phyloP scores from a whole-genome alignment of 176 grass and related monocot genomes.

The Triticum dicoccoides region DNA sequence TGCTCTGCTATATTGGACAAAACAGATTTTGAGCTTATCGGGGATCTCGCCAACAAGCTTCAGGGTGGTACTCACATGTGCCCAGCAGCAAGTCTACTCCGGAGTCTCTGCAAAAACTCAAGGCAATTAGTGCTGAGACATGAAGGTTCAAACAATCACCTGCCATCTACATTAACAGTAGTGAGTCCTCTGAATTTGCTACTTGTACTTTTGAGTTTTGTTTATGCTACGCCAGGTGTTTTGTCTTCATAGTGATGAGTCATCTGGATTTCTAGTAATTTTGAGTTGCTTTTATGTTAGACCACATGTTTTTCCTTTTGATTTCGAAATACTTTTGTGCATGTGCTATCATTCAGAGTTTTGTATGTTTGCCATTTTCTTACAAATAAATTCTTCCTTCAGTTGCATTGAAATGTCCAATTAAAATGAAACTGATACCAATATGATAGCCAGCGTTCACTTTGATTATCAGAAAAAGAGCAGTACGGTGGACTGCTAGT shows the following conservation, averaged over 20 bases:
- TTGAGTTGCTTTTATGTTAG: too few species aligned
- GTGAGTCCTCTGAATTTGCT: not conserved
- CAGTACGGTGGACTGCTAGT: too few species aligned
- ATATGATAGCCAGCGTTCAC: too few species aligned
- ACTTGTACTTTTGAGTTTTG: too few species aligned
- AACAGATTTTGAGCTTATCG: not conserved
- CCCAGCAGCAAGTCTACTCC: not conserved
- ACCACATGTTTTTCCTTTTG: not conserved
- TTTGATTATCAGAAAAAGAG: too few species aligned
- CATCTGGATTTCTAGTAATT: too few species aligned
- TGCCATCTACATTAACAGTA: not conserved
- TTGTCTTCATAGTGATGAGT: too few species aligned
- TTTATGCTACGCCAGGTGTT: not conserved
- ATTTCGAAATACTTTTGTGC: not conserved
- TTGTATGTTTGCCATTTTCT: not conserved
- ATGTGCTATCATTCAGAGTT: not conserved
- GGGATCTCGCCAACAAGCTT: not conserved
- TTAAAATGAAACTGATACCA: too few species aligned
- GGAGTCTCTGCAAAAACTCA: not conserved
- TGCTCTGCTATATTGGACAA: not conserved
- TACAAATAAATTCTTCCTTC: too few species aligned
- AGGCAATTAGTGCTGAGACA: not conserved
- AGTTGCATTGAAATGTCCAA: too few species aligned
- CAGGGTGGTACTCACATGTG: not conserved
- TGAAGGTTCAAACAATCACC: not conserved